Conservation (phyloP, 176 grass and related monocot species). For the Oryza coarctata region DNA sequence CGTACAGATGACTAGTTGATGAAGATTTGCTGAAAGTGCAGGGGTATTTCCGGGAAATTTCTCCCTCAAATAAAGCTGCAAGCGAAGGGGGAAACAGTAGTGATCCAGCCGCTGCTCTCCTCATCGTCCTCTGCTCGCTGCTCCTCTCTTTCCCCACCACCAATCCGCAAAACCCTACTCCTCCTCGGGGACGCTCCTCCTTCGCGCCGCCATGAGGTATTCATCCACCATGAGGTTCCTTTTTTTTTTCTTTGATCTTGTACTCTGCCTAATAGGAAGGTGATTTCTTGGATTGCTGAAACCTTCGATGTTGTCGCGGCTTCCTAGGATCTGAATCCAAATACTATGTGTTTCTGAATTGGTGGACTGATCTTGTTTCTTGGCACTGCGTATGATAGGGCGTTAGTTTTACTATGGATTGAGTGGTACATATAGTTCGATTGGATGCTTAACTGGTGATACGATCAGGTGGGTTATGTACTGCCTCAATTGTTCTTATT, state of each 20-base stretch:
- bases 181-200: neutral
- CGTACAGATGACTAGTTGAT: neutral
- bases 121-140: neutral
- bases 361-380: neutral
- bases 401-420: neutral
- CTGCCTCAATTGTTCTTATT: neutral
- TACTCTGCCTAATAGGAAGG: neutral
- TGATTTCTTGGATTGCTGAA: neutral
- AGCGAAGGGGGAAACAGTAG: neutral
- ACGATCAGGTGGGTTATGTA: neutral
- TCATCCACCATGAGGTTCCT: too few relatives aligned
- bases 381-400: neutral
- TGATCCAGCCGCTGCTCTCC: neutral
- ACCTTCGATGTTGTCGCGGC: neutral
- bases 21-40: neutral
- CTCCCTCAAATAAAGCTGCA: neutral
- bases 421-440: neutral
- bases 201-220: slow-evolving; percentile 34
- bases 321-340: neutral
- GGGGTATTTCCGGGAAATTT: neutral
- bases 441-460: neutral
- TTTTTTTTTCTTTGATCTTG: neutral
- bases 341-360: neutral
- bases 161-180: slow-evolving; percentile 28
- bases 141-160: slow-evolving; percentile 25